Evolutionary conservation across 345 rosid species (phyloP), one percentile per base, ranked within the genome.

Genomic region (Citrus mangshanensis): DNA sequence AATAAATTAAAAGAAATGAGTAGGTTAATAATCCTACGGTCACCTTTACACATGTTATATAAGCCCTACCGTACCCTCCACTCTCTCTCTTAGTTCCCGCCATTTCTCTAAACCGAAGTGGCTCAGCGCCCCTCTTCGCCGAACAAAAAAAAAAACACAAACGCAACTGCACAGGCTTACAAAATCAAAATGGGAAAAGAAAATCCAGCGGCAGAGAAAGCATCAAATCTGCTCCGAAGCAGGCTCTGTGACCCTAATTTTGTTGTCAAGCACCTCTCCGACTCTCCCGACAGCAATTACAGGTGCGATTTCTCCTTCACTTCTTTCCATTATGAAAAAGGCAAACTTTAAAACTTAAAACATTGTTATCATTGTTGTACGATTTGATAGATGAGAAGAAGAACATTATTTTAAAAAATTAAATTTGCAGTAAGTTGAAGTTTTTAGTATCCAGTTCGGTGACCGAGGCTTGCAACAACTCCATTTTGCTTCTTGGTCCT

Each of bases 401-500:
- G 21, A 21, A 35, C 5, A 5, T 54, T 66, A 49, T 75, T 74
- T 42, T 4, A 4, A 9, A 27, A 18, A 74, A 14, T 55, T 6
- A 19, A 35, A 62, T 54, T 72, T 79, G 72, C 89, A 94, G 95
- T 84, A 93, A 93, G 78, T 81, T 95, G 87, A 94, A 91, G 87
- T 94, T 88, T 69, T 79, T 88, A 69, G 68, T 93, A 37, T 92
- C 98, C 7, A 90, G 87, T 79, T 95, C 98, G 40, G 78, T 95
- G 37, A 88, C 88, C 0, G 98, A 90, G 86, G 90, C 88, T 5
- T 92, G 97, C 89, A 96, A 94, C 91, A 94, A 96, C 79, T 94
- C 99, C 4, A 82, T 93, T 82, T 84, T 95, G 76, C 98, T 95
- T 78, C 93, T 96, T 25, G 97, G 99, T 54, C 95, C 98, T 63